Evolutionary conservation across 2,329 filamentous ascomycete genomes (phyloP), one percentile per base, ranked within the genome.

Genomic region (Fusarium albosuccineum): DNA sequence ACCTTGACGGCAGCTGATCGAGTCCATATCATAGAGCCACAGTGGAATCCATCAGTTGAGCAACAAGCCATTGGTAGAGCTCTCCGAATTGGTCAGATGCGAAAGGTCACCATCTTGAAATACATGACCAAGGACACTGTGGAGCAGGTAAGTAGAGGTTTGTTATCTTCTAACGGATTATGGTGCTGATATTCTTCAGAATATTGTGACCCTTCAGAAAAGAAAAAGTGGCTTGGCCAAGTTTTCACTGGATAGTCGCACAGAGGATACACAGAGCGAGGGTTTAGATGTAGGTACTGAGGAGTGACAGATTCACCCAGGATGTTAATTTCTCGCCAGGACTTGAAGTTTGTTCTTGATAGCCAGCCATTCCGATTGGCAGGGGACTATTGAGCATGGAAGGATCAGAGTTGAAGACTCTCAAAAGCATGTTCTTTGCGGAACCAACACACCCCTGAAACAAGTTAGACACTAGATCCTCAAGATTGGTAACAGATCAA

Each of bases 301-400:
- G 17, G 3, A 9, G 7, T 0, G 0, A 14, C 26, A 13, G 8
- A 1, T 5, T 27, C 10, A 5, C 3, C 8, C 9, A 2, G 14
- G 13, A 26, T 29, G 2, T 17, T 50, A 37, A 50, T 37, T 8
- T 9, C 27, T n/a, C 10, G 27, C 17, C 14, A 50, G 46, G 33
- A 50, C 8, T 34, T 39, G 3, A 50, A 50, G 11, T 50, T 50
- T 50, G 46, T 50, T 3, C 46, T 50, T n/a, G 46, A 37, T n/a
- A 9, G 37, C 17, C 14, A 27, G 22, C 9, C 37, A 4, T 22
- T 22, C 17, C 17, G 17, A 2, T 22, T 22, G 17, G 17, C 17
- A 22, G 17, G 17, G 17, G 17, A 22, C 17, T 22, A 22, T 22
- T 22, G 17, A n/a, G n/a, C n/a, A n/a, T n/a, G n/a, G n/a, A n/a